Conservation (phyloP, 108 stramenopile genomes). For the Cyclotella distinguenda region DNA sequence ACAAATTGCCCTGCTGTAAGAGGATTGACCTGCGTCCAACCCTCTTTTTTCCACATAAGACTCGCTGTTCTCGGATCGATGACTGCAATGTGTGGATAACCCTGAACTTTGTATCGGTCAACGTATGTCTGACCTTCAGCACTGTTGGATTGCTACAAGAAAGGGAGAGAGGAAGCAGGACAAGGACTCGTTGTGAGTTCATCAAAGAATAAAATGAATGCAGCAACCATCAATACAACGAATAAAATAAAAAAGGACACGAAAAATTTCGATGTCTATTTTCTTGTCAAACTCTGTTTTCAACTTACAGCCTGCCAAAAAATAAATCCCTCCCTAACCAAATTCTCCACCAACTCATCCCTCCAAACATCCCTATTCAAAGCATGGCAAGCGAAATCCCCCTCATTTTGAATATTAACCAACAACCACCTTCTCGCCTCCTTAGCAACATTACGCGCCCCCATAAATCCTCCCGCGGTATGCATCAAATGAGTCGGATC, state of each 20-base stretch:
- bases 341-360: constrained; percentile 92
- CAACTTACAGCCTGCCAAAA: constrained; percentile 92
- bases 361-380: constrained; percentile 96
- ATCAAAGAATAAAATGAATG: neutral
- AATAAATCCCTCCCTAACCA: constrained; percentile 89
- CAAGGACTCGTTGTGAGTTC: no score
- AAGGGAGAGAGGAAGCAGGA: neutral
- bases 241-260: no score
- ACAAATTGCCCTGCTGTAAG: constrained; percentile 77
- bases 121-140: constrained; percentile 75
- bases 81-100: constrained; percentile 88
- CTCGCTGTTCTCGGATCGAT: constrained; percentile 92
- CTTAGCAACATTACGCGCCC: constrained; percentile 78
- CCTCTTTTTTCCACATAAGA: constrained; percentile 84
- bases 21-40: constrained; percentile 86
- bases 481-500: constrained; percentile 73
- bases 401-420: constrained; percentile 88
- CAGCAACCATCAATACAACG: neutral
- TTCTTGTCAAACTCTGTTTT: no score
- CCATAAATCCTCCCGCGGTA: constrained; percentile 78
- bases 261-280: no score
- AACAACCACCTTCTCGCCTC: constrained; percentile 88
- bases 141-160: constrained; percentile 2
- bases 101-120: constrained; percentile 79
- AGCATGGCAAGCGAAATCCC: constrained; percentile 89